Evolutionary conservation across 2,329 filamentous ascomycete genomes (phyloP), one percentile per base, ranked within the genome.

Genomic region (Fusarium sulawesiense): DNA sequence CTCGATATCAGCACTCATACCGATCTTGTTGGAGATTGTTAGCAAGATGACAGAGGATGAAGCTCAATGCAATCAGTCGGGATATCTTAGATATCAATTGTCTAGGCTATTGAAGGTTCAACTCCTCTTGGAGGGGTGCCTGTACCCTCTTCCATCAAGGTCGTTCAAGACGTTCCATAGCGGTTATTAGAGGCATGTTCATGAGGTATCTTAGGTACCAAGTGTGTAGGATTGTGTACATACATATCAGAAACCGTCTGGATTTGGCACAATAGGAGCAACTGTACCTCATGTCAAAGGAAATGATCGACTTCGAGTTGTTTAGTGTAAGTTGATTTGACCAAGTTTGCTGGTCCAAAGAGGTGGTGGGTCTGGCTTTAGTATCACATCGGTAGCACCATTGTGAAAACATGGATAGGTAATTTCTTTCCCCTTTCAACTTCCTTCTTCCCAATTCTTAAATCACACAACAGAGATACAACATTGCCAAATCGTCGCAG

Each of bases 301-400:
- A 62, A 62, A 23, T 47, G 50, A 65, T 48, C 59, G 49, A 37
- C 37, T 64, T 37, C 30, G 25, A 32, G 14, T 34, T 49, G 34
- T 34, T 61, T 27, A 32, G 62, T 64, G 47, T 59, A 66, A 66
- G 63, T 60, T 65, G 63, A 64, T 59, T 65, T 46, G 60, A 45
- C 48, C 46, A 25, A 40, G 44, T 13, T 63, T 20, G 25, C 45
- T 6, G 9, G 13, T 25, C 46, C 62, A 51, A 64, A 70, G 66
- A 70, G 66, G 67, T 64, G 53, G 32, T 37, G 63, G 63, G 41
- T 61, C 56, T 34, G 46, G 32, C 23, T 51, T 34, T 40, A 41
- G 49, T 51, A 51, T 40, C 20, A 51, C 32, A 51, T 27, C 18
- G 13, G n/a, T 51, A 40, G 13, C 49, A 53, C 49, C 30, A 25